Percentiles rank a stretch among this genome's conserved stretches.
Conservation (phyloP, 2,329 filamentous ascomycete species). For the Didymella pinodella region DNA sequence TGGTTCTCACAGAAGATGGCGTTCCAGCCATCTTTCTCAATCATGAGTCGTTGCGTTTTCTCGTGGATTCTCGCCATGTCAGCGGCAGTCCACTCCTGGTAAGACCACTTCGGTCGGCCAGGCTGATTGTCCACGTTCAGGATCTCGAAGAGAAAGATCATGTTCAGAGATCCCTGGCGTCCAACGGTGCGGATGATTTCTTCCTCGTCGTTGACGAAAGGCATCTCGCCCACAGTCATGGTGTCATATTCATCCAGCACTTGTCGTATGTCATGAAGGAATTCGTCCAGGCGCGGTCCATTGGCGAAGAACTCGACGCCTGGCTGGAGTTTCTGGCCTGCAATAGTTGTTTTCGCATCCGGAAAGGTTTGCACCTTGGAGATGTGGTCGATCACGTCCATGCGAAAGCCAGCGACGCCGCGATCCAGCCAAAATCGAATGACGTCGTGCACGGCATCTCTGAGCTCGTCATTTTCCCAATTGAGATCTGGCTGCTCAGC, state of each 20-base stretch:
- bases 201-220: not conserved
- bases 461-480: not conserved
- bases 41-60: not conserved
- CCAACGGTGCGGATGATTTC: not conserved
- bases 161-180: not conserved
- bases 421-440: not conserved
- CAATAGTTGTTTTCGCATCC: not conserved
- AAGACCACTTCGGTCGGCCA: not conserved
- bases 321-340: not conserved
- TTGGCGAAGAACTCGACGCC: not conserved
- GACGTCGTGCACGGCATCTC: not conserved
- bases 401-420: not conserved
- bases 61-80: not conserved
- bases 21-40: not conserved
- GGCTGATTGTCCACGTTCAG: not conserved
- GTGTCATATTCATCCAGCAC: not conserved
- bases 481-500: not conserved
- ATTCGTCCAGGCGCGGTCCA: not conserved
- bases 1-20: not conserved
- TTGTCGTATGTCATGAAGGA: not conserved
- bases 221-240: not conserved
- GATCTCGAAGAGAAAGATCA: not conserved
- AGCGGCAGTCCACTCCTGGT: not conserved
- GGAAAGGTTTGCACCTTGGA: not conserved
- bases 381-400: not conserved